A percentile compares a stretch with the other conserved stretches of the same genome.
Conservation (phyloP, 305 asterid species). For the Solanum hybrid region DNA sequence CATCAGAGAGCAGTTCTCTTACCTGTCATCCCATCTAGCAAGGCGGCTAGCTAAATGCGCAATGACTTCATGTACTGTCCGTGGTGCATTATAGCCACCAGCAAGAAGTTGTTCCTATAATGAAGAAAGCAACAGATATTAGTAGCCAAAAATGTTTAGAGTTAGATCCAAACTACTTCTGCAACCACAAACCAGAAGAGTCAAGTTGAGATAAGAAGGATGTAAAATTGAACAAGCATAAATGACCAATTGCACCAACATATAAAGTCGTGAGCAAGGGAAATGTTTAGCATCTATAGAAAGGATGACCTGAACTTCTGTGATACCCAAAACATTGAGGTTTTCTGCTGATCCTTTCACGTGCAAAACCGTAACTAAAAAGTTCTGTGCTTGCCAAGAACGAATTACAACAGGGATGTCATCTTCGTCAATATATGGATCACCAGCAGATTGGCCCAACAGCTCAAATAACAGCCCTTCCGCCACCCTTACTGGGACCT, state of each 20-base stretch:
- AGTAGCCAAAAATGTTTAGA: neutral
- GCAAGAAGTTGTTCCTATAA: constrained; percentile 72
- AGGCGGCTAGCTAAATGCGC: constrained; percentile 77
- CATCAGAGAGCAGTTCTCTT: constrained; percentile 4
- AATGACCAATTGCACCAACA: neutral
- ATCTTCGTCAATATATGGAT: constrained; percentile 72
- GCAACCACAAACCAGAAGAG: constrained; percentile 1
- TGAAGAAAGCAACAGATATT: constrained; percentile 10
- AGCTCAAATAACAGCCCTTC: constrained; percentile 89
- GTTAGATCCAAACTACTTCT: neutral
- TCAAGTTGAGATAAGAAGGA: neutral
- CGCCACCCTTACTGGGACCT: constrained; percentile 92
- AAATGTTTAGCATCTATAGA: constrained; percentile 1
- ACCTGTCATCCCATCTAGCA: constrained; percentile 99
- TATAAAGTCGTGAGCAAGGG: neutral
- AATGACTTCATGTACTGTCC: constrained; percentile 64
- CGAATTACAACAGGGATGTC: constrained; percentile 83
- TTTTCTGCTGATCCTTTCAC: constrained; percentile 63
- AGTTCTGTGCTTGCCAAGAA: constrained; percentile 87
- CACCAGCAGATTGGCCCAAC: constrained; percentile 87
- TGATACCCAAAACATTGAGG: constrained; percentile 70
- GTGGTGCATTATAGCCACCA: constrained; percentile 80
- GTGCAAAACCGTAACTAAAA: constrained; percentile 62
- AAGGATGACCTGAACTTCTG: constrained; percentile 74
- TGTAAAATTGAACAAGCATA: neutral